Evolutionary conservation across 768 basidiomycete genomes (phyloP).

Genomic region (Mycena sanguinolenta): DNA sequence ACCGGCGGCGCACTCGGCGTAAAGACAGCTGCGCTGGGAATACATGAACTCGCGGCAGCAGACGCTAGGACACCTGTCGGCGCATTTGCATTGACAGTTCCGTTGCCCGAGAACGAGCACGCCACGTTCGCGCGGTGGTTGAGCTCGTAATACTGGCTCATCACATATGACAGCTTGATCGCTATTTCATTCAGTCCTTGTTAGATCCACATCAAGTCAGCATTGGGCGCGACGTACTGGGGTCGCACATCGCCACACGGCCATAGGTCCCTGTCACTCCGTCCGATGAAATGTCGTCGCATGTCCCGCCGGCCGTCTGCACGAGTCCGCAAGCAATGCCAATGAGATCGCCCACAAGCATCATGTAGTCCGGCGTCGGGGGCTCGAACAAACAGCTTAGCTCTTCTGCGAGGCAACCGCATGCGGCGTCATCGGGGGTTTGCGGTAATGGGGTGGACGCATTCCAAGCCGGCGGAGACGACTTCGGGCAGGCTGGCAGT

Average conservation of each 20-base stretch:
- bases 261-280: slow-evolving; percentile 86
- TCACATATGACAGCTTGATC: slow-evolving; percentile 31
- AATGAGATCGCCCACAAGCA: slow-evolving; percentile 71
- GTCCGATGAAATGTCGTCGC: slow-evolving; percentile 78
- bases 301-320: slow-evolving; percentile 70
- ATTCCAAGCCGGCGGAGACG: slow-evolving; percentile 64
- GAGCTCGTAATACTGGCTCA: slow-evolving; percentile 34
- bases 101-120: slow-evolving; percentile 36
- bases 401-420: slow-evolving; percentile 77
- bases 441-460: slow-evolving; percentile 84
- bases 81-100: slow-evolving; percentile 28
- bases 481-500: slow-evolving; percentile 76
- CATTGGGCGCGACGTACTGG: slow-evolving; percentile 61
- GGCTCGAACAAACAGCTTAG: slow-evolving; percentile 85
- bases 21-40: slow-evolving; percentile 26
- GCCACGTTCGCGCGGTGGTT: slow-evolving; percentile 9
- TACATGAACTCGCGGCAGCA: slow-evolving; percentile 24
- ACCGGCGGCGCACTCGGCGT: slow-evolving; percentile 34
- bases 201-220: background rate
- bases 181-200: slow-evolving; percentile 3
- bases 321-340: slow-evolving; percentile 84
- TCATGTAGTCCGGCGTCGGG: slow-evolving; percentile 69
- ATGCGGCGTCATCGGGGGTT: slow-evolving; percentile 86
- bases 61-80: background rate
- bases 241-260: slow-evolving; percentile 80